Evolutionary conservation across 306 rosid genomes (phyloP), one percentile per base, ranked within the genome.

Genomic region (Biancaea sappan): DNA sequence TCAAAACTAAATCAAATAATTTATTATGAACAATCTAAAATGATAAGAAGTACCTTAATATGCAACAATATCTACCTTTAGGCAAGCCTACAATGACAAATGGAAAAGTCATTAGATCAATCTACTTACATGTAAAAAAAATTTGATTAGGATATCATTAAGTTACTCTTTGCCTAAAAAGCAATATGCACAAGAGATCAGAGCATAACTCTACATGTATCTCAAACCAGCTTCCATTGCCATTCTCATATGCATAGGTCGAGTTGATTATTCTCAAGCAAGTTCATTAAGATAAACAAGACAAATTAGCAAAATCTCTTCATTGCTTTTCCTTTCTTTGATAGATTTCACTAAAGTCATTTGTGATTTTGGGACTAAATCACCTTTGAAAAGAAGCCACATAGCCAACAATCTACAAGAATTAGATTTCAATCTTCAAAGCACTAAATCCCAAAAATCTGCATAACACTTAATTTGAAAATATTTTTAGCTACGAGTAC

Each of bases 51-150:
- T 72, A 94, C 98, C 98, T 88, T 95, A 97, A 82, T 94, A 91
- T 48, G 95, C 97, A 81, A 94, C 93, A 67, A 90, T 81, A 66
- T 91, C 96, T 18, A 94, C 97, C 78, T 91, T 87, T 28, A 94
- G 68, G 65, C 77, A 79, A 59, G 90, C 90, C 98, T 94, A 89
- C 28, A 84, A 84, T 22, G 66, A 43, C 83, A 74, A 72, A 21
- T 18, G 24, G 40, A 67, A 68, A 73, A 68, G 15, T 34, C 47
- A 72, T 24, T 43, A 72, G 32, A 38, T 69, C 76, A 50, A 38
- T 12, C 21, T 57, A 75, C 25, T 9, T 28, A n/a, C n/a, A 14
- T 18, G 58, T 26, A 54, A n/a, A n/a, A n/a, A n/a, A n/a, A n/a
- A 44, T 69, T 69, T 31, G 5, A 38, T 38, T 4, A 57, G 50